phyloP scores from a whole-genome alignment of 805 yeast genomes.

The Clavispora phyllophila region DNA sequence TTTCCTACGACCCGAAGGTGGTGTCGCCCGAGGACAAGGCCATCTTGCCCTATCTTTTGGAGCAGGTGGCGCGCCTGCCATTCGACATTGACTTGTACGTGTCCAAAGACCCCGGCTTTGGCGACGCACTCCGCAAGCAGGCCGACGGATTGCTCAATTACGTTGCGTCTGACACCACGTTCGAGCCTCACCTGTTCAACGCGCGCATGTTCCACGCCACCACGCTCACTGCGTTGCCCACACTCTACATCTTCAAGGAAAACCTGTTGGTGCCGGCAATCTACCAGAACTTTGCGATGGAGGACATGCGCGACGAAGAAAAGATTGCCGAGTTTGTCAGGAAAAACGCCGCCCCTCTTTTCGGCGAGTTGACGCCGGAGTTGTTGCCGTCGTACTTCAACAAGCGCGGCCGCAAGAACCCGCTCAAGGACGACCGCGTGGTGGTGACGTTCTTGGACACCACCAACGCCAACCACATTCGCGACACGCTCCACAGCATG shows the following conservation, averaged over 20 bases:
- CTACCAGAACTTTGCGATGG: constrained; percentile 58
- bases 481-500: constrained; percentile 31
- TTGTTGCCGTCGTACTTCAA: constrained; percentile 33
- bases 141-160: constrained; percentile 36
- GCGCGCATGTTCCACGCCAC: constrained; percentile 46
- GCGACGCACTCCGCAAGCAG: constrained; percentile 38
- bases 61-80: constrained; percentile 54
- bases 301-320: constrained; percentile 51
- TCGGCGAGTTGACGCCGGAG: constrained; percentile 46
- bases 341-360: constrained; percentile 45
- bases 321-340: constrained; percentile 47
- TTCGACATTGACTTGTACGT: constrained; percentile 49
- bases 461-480: constrained; percentile 25
- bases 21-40: constrained; percentile 58
- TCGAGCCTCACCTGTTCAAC: too few species aligned
- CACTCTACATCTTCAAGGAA: constrained; percentile 57
- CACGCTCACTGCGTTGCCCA: constrained; percentile 56
- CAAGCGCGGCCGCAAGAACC: constrained; percentile 12
- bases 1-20: constrained; percentile 46
- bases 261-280: constrained; percentile 47
- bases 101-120: constrained; percentile 41
- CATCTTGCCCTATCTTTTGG: constrained; percentile 55
- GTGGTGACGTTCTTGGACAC: constrained; percentile 47
- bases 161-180: constrained; percentile 44
- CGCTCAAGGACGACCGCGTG: constrained; percentile 33